phyloP scores from a whole-genome alignment of 2,329 filamentous ascomycete genomes.

The Tolypocladium cylindrosporum region DNA sequence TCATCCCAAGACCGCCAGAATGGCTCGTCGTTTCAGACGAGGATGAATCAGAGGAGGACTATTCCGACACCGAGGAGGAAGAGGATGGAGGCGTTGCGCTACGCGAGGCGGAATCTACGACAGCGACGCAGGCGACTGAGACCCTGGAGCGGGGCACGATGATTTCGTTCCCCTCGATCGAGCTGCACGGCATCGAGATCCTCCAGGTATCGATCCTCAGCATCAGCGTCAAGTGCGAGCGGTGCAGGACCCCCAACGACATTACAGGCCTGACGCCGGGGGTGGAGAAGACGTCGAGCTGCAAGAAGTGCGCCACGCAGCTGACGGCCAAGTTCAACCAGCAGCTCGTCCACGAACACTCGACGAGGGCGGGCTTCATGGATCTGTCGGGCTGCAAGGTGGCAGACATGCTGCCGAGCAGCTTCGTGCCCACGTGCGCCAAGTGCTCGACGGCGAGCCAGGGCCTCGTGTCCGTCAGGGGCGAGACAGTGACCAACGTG shows the following conservation, averaged over 20 bases:
- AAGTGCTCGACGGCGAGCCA: conserved; percentile 62
- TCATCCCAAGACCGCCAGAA: conserved; percentile 69
- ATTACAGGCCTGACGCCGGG: conserved; percentile 54
- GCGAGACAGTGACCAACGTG: conserved; percentile 62
- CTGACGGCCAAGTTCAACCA: conserved; percentile 49
- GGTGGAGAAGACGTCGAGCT: conserved; percentile 38
- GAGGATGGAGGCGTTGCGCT: conserved; percentile 31
- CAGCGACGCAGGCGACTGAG: conserved; percentile 10
- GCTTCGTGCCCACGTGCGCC: conserved; percentile 69
- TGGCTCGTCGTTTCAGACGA: conserved; percentile 45
- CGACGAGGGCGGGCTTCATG: conserved; percentile 67
- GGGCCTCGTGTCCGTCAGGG: conserved; percentile 62
- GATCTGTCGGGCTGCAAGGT: conserved; percentile 67
- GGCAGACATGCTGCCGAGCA: conserved; percentile 67
- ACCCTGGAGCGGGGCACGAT: conserved; percentile 60
- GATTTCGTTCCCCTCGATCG: conserved; percentile 67
- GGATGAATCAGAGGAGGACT: conserved; percentile 39
- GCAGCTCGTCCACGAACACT: conserved; percentile 64
- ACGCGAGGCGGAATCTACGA: conserved; percentile 15
- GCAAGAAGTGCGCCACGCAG: conserved; percentile 47
- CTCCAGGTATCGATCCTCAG: conserved; percentile 58
- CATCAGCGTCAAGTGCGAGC: conserved; percentile 65
- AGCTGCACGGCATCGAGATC: conserved; percentile 68
- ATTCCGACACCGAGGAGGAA: conserved; percentile 32
- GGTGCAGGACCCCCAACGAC: conserved; percentile 67